Percentiles rank a stretch among this genome's conserved stretches.
Evolutionary conservation across 768 basidiomycete genomes (phyloP).

Genomic region (Hypholoma sublateritium): DNA sequence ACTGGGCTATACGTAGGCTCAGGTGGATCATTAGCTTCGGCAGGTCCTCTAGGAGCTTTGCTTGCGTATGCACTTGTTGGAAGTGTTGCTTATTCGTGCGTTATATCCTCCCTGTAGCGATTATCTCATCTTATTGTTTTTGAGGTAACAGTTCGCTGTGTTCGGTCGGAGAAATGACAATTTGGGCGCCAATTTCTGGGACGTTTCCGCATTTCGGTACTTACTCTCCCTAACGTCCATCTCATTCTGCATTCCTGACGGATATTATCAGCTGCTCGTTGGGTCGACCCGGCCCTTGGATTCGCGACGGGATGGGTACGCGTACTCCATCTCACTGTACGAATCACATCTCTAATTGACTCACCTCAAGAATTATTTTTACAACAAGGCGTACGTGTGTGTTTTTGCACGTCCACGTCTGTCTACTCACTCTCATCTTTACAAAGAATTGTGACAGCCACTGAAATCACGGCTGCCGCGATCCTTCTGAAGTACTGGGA

Average conservation of each 20-base stretch:
- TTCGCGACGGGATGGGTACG: conserved; percentile 58
- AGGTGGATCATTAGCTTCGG: conserved; percentile 56
- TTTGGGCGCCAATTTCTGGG: conserved; percentile 75
- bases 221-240: conserved; percentile 4
- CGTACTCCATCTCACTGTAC: not conserved
- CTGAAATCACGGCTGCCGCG: conserved; percentile 73
- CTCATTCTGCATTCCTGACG: not conserved
- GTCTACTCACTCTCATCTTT: not conserved
- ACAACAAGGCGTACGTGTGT: conserved; percentile 35
- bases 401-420: not conserved
- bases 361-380: conserved; percentile 39
- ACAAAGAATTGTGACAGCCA: conserved; percentile 58
- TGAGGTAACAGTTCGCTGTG: conserved; percentile 48
- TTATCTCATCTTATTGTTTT: not conserved
- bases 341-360: not conserved
- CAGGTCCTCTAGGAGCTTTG: conserved; percentile 68
- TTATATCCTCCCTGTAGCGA: conserved; percentile 4
- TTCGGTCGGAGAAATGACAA: conserved; percentile 75
- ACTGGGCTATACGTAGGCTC: conserved; percentile 76
- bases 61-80: conserved; percentile 65
- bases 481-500: conserved; percentile 78
- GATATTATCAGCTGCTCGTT: conserved; percentile 42
- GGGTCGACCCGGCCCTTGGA: conserved; percentile 60
- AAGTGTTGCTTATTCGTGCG: conserved; percentile 63
- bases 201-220: conserved; percentile 73